Evolutionary conservation across 2,329 filamentous ascomycete genomes (phyloP), one percentile per base, ranked within the genome.

Genomic region (Pezicula rhizophila): DNA sequence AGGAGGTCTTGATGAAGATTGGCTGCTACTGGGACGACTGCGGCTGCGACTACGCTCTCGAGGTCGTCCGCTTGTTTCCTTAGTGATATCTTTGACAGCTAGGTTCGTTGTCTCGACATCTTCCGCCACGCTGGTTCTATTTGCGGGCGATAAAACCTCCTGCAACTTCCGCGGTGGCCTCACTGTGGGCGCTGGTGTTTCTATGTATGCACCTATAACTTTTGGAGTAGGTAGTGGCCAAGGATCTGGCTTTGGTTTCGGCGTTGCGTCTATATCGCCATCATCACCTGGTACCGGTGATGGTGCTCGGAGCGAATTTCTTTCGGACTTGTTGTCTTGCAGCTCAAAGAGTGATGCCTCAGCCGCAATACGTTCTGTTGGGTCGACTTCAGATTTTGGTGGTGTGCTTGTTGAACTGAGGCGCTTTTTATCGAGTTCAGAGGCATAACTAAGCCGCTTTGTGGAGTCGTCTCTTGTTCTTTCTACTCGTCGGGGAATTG

Each of bases 111-210:
- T 41, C 34, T 15, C 15, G 25, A 35, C 37, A 8, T 38, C 28
- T 14, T 37, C 39, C 35, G 8, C 37, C 34, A 40, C 41, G 41
- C 51, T 48, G 28, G 28, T 45, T 45, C 31, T 12, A 28, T 52
- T 51, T 20, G 39, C 26, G 33, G n/a, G 14, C 28, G 46, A 20
- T 18, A 18, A 35, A 37, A 15, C 5, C 6, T 15, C 7, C 2
- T 26, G 42, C 8, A 18, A 15, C 28, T 23, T 65, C 15, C 50
- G 68, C 0, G 59, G 67, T 38, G 64, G 64, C 35, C 58, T 55
- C 18, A 62, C 57, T 28, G 56, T 63, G 34, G 59, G 66, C 42
- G 60, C 66, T 3, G 71, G 62, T 23, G 61, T 64, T 18, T 62
- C 60, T n/a, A 64, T 57, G 37, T 52, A 64, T 17, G 59, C 62